A percentile compares a stretch with the other conserved stretches of the same genome.
Evolutionary conservation across 169 alveolate species (phyloP).

Genomic region (Plasmodium inui): DNA sequence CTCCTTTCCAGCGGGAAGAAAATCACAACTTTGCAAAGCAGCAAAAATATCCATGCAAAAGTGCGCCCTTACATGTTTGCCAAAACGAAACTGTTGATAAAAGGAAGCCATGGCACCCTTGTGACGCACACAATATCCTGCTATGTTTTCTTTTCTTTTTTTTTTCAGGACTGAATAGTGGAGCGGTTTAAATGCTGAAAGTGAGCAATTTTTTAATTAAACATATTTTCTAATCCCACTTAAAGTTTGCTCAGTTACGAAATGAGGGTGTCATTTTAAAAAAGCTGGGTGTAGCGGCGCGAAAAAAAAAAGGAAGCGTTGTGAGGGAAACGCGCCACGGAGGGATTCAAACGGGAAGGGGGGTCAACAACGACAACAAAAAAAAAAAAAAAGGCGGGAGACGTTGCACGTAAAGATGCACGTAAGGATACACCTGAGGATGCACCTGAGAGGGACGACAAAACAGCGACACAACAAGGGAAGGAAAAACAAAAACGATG

Average conservation of each 20-base stretch:
- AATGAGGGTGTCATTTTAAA: not conserved
- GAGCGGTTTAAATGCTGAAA: not conserved
- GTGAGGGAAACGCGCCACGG: not conserved
- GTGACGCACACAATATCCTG: not conserved
- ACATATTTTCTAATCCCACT: constrained; percentile 1
- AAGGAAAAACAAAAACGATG: not conserved
- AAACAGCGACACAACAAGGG: not conserved
- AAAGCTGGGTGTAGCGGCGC: not conserved
- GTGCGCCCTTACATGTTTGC: not conserved
- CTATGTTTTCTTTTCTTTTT: not conserved
- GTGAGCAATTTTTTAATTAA: not conserved
- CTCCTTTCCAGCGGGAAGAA: not conserved
- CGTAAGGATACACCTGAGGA: not conserved
- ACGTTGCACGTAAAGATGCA: not conserved
- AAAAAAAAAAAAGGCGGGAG: not conserved
- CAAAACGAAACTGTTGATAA: not conserved
- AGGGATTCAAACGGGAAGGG: not conserved
- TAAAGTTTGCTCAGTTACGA: constrained; percentile 6
- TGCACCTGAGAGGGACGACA: not conserved
- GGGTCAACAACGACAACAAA: not conserved
- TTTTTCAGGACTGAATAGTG: not conserved
- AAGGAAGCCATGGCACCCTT: not conserved
- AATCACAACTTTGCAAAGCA: constrained; percentile 1
- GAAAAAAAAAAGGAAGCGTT: constrained; percentile 2
- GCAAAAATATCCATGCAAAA: not conserved